These are phyloP conservation scores for Euptelea pleiosperma DNA, from an alignment of 164 flowering plant genomes.

Conservation along the genomic window DNA sequence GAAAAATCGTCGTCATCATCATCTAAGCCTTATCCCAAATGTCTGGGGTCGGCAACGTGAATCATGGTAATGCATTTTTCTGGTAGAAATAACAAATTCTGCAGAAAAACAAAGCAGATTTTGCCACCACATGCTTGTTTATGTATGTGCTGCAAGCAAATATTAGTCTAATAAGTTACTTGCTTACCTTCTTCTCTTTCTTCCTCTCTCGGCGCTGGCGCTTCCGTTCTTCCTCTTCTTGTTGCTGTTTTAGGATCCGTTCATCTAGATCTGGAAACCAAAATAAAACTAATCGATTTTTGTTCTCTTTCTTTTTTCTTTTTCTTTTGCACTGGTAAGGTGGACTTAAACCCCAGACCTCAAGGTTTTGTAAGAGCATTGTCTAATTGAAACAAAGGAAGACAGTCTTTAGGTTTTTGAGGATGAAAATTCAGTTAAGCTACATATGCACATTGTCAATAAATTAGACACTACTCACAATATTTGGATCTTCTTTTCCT, in stretches of 20 bases:
- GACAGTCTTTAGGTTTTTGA: not conserved
- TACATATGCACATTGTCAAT: not conserved
- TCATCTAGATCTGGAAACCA: slow-evolving; percentile 76
- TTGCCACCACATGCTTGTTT: too few relatives aligned
- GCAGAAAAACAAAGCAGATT: too few relatives aligned
- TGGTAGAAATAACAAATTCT: too few relatives aligned
- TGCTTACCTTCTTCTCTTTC: slow-evolving; percentile 92
- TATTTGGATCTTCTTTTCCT: not conserved
- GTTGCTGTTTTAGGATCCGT: slow-evolving; percentile 75
- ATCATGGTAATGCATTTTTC: too few relatives aligned
- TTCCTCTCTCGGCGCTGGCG: slow-evolving; percentile 81
- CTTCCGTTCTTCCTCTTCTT: slow-evolving; percentile 92
- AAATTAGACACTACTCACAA: not conserved
- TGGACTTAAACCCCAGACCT: not conserved
- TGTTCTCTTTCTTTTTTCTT: not conserved
- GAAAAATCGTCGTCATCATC: not conserved
- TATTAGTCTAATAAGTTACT: not conserved
- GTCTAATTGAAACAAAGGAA: not conserved
- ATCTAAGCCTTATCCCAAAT: too few relatives aligned
- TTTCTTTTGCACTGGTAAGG: too few relatives aligned
- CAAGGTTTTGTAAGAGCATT: not conserved
- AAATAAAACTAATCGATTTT: not conserved
- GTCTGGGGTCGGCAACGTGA: too few relatives aligned
- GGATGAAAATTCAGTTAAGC: not conserved
- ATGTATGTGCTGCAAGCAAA: too few relatives aligned